These are phyloP conservation scores for Albophoma yamanashiensis DNA, from an alignment of 2,329 filamentous ascomycete species.

Conservation along the genomic window DNA sequence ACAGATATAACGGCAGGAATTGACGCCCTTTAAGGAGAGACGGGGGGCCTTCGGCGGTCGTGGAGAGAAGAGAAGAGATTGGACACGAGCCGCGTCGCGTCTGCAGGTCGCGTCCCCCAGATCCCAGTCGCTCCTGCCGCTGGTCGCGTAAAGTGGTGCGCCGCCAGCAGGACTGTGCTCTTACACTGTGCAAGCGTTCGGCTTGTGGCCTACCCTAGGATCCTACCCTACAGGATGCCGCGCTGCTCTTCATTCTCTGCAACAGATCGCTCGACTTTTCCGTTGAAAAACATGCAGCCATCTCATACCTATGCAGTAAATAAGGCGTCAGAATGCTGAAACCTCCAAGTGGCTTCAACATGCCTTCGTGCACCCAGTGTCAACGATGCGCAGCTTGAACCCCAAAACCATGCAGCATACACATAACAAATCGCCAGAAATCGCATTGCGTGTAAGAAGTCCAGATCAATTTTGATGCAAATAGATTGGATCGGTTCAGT, in stretches of 20 bases:
- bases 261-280: no score
- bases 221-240: not conserved
- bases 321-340: no score
- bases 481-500: no score
- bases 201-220: no score
- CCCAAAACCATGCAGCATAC: no score
- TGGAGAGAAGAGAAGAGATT: not conserved
- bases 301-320: no score
- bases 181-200: not conserved
- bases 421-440: no score
- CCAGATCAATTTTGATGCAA: no score
- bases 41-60: not conserved
- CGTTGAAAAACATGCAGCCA: not conserved
- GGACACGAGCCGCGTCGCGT: not conserved
- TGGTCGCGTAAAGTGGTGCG: not conserved
- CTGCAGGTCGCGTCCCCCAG: not conserved
- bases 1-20: not conserved
- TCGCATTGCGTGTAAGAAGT: no score
- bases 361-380: no score
- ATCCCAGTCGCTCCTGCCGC: not conserved
- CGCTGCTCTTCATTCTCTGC: not conserved
- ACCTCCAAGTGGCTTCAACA: no score
- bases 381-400: no score
- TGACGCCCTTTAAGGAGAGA: not conserved
- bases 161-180: not conserved